Base-by-base conservation (phyloP, 345 rosid genomes). In the Jatropha curcas region DNA sequence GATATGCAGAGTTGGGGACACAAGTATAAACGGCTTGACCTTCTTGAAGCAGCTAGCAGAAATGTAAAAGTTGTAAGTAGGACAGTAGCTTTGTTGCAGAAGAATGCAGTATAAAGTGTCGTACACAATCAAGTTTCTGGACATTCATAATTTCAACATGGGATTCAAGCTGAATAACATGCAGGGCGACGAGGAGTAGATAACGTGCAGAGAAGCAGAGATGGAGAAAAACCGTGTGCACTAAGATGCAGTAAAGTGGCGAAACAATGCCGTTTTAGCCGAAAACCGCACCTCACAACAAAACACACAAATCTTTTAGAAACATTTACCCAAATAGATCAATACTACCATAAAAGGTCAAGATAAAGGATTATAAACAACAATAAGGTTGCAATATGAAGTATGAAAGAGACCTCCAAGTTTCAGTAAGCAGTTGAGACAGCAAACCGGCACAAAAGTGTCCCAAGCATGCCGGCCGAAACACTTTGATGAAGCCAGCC, bases 201-300 rank as follows among this genome's bases (percentile, higher is more conserved):
- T 20, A 77, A 81, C 39, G 79, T 65, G 82, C 85, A 79, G 79
- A 71, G 74, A 82, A 69, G 91, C 84, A 84, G 85, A 75, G 83
- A 76, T 76, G 85, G 71, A 76, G 75, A 74, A 71, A 79, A 84
- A 83, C 85, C 85, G 52, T 80, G 87, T 33, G 84, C 76, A 73
- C 70, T 78, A 86, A 79, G 87, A 80, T 71, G 92, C 86, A 86
- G 87, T 83, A 80, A 86, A 71, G 88, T 73, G 80, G 88, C 80
- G 80, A 84, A 79, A 86, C 74, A 79, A 76, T 71, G 88, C 89
- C 74, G 77, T 74, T 80, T 82, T 79, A 77, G 86, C 77, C 67
- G 80, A 81, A 74, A 80, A 82, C 81, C 87, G 81, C 61, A 86
- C 94, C 87, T 89, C 94, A 84, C 79, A 86, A 89, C 77, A 80